Evolutionary conservation across 1,139 yeast species (phyloP).

Genomic region (Geotrichum candidum): DNA sequence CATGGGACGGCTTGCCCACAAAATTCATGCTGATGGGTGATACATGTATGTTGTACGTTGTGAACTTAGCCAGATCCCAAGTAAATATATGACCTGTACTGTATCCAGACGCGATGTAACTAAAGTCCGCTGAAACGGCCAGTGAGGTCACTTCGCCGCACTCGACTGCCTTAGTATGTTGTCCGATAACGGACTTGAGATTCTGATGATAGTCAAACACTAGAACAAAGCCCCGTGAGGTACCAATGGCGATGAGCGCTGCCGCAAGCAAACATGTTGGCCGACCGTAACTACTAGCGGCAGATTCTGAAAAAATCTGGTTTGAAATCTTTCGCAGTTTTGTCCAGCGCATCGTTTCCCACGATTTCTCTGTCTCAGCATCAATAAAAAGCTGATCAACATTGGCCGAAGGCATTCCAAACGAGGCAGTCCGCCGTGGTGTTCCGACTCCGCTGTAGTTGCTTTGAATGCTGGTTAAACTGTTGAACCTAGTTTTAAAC

Average conservation of each 20-base stretch:
- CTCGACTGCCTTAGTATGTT: slow-evolving; percentile 27
- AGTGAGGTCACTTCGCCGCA: slow-evolving; percentile 45
- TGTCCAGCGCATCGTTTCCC: slow-evolving; percentile 41
- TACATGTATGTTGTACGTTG: slow-evolving; percentile 26
- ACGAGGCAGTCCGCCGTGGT: background rate
- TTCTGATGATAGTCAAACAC: slow-evolving; percentile 62
- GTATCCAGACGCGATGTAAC: slow-evolving; percentile 45
- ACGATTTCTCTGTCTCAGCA: slow-evolving; percentile 21
- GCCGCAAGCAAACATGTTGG: slow-evolving; percentile 47
- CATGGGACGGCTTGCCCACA: slow-evolving; percentile 26
- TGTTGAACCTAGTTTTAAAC: slow-evolving; percentile 29
- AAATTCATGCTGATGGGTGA: slow-evolving; percentile 32
- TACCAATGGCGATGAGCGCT: slow-evolving; percentile 55
- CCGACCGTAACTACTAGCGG: slow-evolving; percentile 43
- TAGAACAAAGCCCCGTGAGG: slow-evolving; percentile 51
- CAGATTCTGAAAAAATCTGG: slow-evolving; percentile 37
- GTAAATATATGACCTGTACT: slow-evolving; percentile 42
- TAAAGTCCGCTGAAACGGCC: slow-evolving; percentile 47
- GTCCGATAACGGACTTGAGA: slow-evolving; percentile 40
- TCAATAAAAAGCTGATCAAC: slow-evolving; percentile 19
- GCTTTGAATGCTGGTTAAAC: slow-evolving; percentile 19
- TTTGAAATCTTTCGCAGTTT: slow-evolving; percentile 41
- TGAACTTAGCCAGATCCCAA: slow-evolving; percentile 43
- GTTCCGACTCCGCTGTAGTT: background rate
- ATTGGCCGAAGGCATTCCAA: slow-evolving; percentile 12